Base-by-base conservation (phyloP, 768 basidiomycete species). In the Hemileccinum impolitum region DNA sequence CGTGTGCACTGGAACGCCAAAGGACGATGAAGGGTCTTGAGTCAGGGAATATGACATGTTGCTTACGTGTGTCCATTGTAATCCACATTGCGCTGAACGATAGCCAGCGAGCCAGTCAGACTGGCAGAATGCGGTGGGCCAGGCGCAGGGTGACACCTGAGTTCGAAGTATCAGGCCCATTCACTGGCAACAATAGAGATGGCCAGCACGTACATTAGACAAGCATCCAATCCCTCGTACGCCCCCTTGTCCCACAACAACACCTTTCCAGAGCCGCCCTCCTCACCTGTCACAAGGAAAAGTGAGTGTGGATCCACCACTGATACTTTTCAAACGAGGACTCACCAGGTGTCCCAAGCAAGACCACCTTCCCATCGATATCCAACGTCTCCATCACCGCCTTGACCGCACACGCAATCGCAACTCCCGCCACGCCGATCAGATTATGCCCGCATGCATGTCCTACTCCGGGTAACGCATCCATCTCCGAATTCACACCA, bases 361-460 rank as follows among this genome's bases (percentile, higher is more conserved):
- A 71, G 8, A 85, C 74, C 9, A 90, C 75, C 54, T 76, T 85
- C 3, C 85, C 88, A 1, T 77, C 58, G 30, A 90, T 80, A 50
- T 81, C 64, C 52, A 82, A 77, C 45, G 79, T 71, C 52, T 81
- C 71, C 51, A 90, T 68, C 1, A 77, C 85, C 5, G 74, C 73
- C 60, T 83, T 83, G 26, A 84, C 75, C 0, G 82, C 84, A 47
- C 81, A 74, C 0, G 88, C 84, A 23, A 87, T 75, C 2, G 82
- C 87, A 6, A 90, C 82, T 1, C 87, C 87, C 51, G 73, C 59
- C 21, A 90, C 84, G 0, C 84, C 88, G 43, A 91, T 90, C 39
- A 91, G 70, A 55, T 90, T 90, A 59, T 90, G 89, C 1, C 89
- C 88, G 56, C 89, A 91, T 0, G 84, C 85, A 57, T 87, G 86